phyloP scores from a whole-genome alignment of 495 filamentous ascomycete species.

The Xylaria intraflava region DNA sequence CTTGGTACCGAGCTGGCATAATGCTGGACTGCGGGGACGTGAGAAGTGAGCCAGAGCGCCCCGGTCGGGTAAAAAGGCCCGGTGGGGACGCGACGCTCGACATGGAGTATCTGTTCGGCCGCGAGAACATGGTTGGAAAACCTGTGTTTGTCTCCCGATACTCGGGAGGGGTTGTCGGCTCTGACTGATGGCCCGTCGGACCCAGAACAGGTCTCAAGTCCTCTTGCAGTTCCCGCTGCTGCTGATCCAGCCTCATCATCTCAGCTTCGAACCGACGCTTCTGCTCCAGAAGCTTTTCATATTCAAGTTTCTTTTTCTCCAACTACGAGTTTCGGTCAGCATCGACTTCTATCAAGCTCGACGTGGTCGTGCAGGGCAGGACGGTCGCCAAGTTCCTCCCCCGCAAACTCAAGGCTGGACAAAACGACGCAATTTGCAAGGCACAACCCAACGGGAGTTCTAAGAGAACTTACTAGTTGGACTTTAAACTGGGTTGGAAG shows the following conservation, averaged over 20 bases:
- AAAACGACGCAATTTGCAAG: background rate
- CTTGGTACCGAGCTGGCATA: conserved; percentile 42
- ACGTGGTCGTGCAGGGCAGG: background rate
- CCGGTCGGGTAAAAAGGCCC: conserved; percentile 65
- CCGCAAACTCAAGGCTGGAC: conserved; percentile 1
- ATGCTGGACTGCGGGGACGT: conserved; percentile 53
- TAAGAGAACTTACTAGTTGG: conserved; percentile 47
- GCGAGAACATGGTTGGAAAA: conserved; percentile 65
- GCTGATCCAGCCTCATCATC: conserved; percentile 76
- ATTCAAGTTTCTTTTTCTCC: conserved; percentile 85
- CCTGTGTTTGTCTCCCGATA: conserved; percentile 62
- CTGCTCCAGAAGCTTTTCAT: conserved; percentile 79
- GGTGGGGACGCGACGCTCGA: conserved; percentile 75
- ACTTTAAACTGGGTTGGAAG: conserved; percentile 50
- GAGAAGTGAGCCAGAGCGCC: conserved; percentile 64
- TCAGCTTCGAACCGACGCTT: conserved; percentile 79
- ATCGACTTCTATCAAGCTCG: conserved; percentile 6
- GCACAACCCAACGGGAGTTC: background rate
- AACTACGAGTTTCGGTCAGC: conserved; percentile 50
- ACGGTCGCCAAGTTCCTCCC: background rate
- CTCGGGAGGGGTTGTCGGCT: conserved; percentile 96
- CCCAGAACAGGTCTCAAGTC: conserved; percentile 52
- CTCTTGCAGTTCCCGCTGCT: conserved; percentile 72
- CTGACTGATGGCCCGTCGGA: conserved; percentile 66
- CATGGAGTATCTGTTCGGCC: conserved; percentile 75